Conservation (phyloP, 1,284 basidiomycete genomes). For the Trichosporon sp. region DNA sequence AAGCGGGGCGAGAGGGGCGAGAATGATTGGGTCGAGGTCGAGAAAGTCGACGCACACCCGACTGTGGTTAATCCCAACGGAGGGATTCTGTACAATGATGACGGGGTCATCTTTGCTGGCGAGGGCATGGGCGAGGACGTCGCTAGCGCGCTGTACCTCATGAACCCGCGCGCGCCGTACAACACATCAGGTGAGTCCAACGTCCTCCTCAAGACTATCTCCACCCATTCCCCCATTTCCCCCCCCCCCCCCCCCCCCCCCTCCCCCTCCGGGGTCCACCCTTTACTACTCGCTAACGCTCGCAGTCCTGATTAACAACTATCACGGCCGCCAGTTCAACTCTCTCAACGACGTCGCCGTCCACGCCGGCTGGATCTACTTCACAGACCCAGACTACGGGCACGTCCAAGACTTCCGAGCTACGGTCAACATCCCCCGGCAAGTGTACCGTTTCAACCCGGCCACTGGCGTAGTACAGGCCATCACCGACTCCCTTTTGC, state of each 20-base stretch:
- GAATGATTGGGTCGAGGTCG: slow-evolving; percentile 61
- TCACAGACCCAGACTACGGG: slow-evolving; percentile 62
- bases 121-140: slow-evolving; percentile 66
- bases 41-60: slow-evolving; percentile 56
- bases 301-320: slow-evolving; percentile 67
- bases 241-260: no score
- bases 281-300: neutral
- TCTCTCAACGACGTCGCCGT: slow-evolving; percentile 77
- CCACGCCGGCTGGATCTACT: slow-evolving; percentile 59
- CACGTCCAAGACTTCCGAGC: slow-evolving; percentile 67
- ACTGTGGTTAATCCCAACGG: slow-evolving; percentile 75
- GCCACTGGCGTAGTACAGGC: slow-evolving; percentile 66
- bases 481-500: slow-evolving; percentile 67
- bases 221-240: no score
- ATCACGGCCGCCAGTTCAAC: slow-evolving; percentile 76
- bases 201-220: no score
- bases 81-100: slow-evolving; percentile 62
- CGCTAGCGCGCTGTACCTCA: slow-evolving; percentile 67
- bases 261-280: no score
- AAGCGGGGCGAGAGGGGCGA: slow-evolving; percentile 35
- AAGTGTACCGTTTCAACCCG: slow-evolving; percentile 73
- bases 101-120: slow-evolving; percentile 66
- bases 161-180: slow-evolving; percentile 67
- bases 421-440: slow-evolving; percentile 65
- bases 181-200: slow-evolving; percentile 60